Conservation (phyloP, 208 protist species). For the Leishmania braziliensis region DNA sequence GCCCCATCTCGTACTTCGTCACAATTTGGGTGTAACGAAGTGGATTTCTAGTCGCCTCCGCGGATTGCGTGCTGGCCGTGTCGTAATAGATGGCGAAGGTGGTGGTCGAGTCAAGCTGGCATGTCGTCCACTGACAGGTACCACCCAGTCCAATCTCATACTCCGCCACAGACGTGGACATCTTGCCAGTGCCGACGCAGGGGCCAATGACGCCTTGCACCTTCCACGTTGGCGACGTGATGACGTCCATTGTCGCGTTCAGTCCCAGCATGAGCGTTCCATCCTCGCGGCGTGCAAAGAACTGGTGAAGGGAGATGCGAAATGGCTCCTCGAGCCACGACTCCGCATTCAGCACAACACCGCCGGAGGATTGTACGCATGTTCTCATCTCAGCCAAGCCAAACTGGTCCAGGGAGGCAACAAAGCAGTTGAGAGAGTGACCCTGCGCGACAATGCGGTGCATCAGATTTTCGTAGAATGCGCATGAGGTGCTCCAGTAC, state of each 20-base stretch:
- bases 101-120: constrained; percentile 91
- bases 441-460: constrained; percentile 92
- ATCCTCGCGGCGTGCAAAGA: constrained; percentile 79
- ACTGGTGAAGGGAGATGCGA: constrained; percentile 91
- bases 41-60: constrained; percentile 24
- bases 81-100: constrained; percentile 98
- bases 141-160: constrained; percentile 96
- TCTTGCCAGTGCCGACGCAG: constrained; percentile 93
- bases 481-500: constrained; percentile 77
- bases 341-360: constrained; percentile 96
- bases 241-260: constrained; percentile 96
- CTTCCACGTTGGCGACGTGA: constrained; percentile 96
- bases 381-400: constrained; percentile 97
- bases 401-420: constrained; percentile 97
- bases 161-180: constrained; percentile 83
- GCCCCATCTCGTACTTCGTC: constrained; percentile 95
- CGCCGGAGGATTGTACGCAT: constrained; percentile 93
- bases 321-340: constrained; percentile 97
- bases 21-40: constrained; percentile 94
- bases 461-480: constrained; percentile 96
- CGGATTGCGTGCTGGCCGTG: constrained; percentile 64
- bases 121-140: constrained; percentile 98
- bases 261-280: constrained; percentile 94
- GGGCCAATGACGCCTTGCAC: constrained; percentile 94
- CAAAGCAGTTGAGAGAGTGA: constrained; percentile 97